Evolutionary conservation across 331 rosid genomes (phyloP).

Genomic region (Pyracantha coccinea): DNA sequence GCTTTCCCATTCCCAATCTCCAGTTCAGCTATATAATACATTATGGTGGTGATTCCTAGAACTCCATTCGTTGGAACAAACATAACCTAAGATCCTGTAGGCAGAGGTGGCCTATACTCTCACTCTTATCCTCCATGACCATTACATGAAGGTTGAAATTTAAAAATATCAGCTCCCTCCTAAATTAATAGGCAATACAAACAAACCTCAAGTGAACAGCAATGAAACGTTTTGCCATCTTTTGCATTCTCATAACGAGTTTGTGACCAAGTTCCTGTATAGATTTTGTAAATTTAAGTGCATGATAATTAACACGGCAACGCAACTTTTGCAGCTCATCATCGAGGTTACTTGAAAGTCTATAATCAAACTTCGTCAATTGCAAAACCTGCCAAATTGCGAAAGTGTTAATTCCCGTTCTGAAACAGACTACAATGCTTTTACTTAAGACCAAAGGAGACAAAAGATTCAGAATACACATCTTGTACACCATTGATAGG

Average conservation of each 20-base stretch:
- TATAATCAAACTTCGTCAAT: slow-evolving; percentile 91
- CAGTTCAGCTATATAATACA: neutral
- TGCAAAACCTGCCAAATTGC: slow-evolving; percentile 72
- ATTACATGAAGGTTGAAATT: neutral
- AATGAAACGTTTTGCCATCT: slow-evolving; percentile 68
- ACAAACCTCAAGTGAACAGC: slow-evolving; percentile 94
- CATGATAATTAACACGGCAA: slow-evolving; percentile 93
- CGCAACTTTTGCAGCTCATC: slow-evolving; percentile 88
- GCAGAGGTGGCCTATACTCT: neutral
- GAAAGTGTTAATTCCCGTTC: slow-evolving; percentile 14
- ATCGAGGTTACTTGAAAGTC: slow-evolving; percentile 88
- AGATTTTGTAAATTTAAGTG: slow-evolving; percentile 81
- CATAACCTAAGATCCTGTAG: neutral
- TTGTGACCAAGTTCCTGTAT: slow-evolving; percentile 70
- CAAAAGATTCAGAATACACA: neutral
- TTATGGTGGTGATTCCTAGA: neutral
- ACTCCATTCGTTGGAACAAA: neutral
- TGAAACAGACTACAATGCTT: neutral
- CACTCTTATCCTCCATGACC: neutral
- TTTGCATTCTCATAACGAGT: slow-evolving; percentile 67
- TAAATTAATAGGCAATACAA: neutral
- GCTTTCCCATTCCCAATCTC: neutral
- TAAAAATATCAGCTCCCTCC: neutral
- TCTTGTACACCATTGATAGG: neutral
- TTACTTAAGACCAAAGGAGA: neutral